Evolutionary conservation across 352 stramenopile genomes (phyloP).

Genomic region (Phytopythium cucurbitacearum): DNA sequence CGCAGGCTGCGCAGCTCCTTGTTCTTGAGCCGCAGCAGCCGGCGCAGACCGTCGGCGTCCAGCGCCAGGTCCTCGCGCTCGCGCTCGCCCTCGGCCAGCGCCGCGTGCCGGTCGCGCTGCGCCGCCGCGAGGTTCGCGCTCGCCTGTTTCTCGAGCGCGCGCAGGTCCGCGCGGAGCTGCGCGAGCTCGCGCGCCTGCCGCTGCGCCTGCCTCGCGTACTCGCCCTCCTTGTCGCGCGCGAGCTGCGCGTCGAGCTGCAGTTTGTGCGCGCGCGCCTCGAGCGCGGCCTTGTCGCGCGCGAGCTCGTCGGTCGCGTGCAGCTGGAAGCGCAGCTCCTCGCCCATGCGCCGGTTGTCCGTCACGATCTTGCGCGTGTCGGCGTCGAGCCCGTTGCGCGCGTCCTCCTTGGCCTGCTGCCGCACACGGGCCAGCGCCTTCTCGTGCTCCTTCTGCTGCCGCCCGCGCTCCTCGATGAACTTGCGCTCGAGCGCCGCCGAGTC

Average conservation of each 20-base stretch:
- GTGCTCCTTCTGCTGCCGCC: slow-evolving; percentile 75
- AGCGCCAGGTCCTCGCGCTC: slow-evolving; percentile 83
- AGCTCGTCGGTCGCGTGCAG: slow-evolving; percentile 89
- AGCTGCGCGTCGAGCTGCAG: slow-evolving; percentile 75
- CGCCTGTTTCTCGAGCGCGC: slow-evolving; percentile 76
- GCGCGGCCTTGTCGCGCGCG: slow-evolving; percentile 69
- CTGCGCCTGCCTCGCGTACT: slow-evolving; percentile 83
- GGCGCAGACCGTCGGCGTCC: slow-evolving; percentile 80
- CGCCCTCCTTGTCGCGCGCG: slow-evolving; percentile 76
- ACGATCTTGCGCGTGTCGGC: slow-evolving; percentile 90
- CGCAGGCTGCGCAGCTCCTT: slow-evolving; percentile 90
- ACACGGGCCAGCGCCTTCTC: slow-evolving; percentile 85
- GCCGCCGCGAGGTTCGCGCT: slow-evolving; percentile 57
- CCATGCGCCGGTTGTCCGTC: slow-evolving; percentile 90
- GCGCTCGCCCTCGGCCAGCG: slow-evolving; percentile 38
- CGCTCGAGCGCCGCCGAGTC: slow-evolving; percentile 67
- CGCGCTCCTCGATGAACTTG: slow-evolving; percentile 88
- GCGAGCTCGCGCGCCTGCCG: slow-evolving; percentile 71
- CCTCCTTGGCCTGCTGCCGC: slow-evolving; percentile 83
- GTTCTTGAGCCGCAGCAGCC: slow-evolving; percentile 90
- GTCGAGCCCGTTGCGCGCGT: slow-evolving; percentile 88
- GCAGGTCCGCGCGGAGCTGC: slow-evolving; percentile 64
- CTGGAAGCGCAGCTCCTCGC: slow-evolving; percentile 91
- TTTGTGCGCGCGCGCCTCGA: slow-evolving; percentile 54
- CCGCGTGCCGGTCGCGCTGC: slow-evolving; percentile 57